Base-by-base conservation (phyloP, 176 grass and related monocot genomes). In the Guadua angustifolia region DNA sequence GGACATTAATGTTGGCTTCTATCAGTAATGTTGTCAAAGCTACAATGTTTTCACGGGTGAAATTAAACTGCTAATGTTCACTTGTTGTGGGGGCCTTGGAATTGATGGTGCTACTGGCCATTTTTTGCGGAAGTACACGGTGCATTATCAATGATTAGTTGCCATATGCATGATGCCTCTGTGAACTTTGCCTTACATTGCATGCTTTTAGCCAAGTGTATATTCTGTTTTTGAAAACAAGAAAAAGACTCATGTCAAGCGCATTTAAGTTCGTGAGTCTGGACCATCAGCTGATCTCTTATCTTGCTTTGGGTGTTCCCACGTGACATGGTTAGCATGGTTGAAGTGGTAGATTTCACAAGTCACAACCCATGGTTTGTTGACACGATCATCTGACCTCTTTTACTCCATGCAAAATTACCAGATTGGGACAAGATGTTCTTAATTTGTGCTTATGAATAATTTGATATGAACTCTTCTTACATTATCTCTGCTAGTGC, bases 21-120 rank as follows among this genome's bases (percentile, higher is more conserved):
- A 6, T 57, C 46, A 51, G 33, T 70, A 40, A 60, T 69, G 62
- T 38, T 76, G 52, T 19, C 29, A 81, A 75, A 74, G 3, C 1
- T 79, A 14, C 5, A 50, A 53, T 53, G n/a, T 70, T 75, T 70
- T 51, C 33, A 22, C 21, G 9, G 47, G 21, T 47, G 25, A 58
- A 80, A 67, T 24, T 8, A 11, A 58, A 58, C 56, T 24, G 1
- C 65, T 57, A 5, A 56, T 64, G 39, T 82, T 74, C 18, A 49
- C 63, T 47, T 68, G 33, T 45, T 74, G 69, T 38, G 77, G 78
- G 86, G 64, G 63, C 73, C 65, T 77, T 66, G 57, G 46, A 78
- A 56, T 38, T 35, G 50, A 25, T 66, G 39, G 57, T 73, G 32
- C 29, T 11, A 13, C 7, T 82, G 43, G 9, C 39, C 32, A 71